These are phyloP conservation scores for Microdochium bolleyi DNA, from an alignment of 2,329 filamentous ascomycete species.

Conservation along the genomic window DNA sequence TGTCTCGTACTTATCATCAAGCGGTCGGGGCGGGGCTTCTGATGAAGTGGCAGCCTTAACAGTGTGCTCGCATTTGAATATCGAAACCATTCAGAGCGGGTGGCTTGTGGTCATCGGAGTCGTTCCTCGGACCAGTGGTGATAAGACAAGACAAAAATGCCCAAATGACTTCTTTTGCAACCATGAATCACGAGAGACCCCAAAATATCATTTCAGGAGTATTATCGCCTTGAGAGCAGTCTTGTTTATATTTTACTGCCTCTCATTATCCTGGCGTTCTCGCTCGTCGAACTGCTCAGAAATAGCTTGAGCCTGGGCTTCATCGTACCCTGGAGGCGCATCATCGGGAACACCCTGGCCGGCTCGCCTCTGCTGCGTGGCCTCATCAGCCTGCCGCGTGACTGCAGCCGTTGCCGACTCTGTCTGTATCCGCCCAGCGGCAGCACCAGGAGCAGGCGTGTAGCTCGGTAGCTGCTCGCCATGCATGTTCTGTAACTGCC, in stretches of 20 bases:
- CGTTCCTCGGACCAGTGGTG: too few species aligned
- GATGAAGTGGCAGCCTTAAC: too few species aligned
- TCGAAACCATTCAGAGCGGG: too few species aligned
- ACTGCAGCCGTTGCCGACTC: conserved; percentile 13
- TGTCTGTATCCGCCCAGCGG: conserved; percentile 6
- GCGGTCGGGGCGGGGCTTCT: too few species aligned
- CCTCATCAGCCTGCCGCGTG: conserved; percentile 13
- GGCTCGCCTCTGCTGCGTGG: conserved; percentile 14
- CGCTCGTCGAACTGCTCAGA: conserved; percentile 57
- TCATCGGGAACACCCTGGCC: conserved; percentile 49
- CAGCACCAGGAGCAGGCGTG: conserved; percentile 46
- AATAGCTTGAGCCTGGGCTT: conserved; percentile 69
- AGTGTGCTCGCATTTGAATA: too few species aligned
- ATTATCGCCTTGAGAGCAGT: too few species aligned
- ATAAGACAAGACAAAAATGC: too few species aligned
- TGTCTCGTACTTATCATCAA: too few species aligned
- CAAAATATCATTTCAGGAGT: conserved; percentile 1
- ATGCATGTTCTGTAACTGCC: conserved; percentile 54
- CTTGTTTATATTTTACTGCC: conserved; percentile 28
- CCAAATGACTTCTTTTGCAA: too few species aligned
- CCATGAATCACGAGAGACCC: too few species aligned
- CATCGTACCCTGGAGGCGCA: conserved; percentile 86
- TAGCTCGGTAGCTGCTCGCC: conserved; percentile 87
- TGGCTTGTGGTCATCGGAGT: too few species aligned
- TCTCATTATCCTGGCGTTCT: conserved; percentile 65